These are phyloP conservation scores for Magnolia kwangsiensis DNA, from an alignment of 164 flowering plant genomes.

Conservation along the genomic window DNA sequence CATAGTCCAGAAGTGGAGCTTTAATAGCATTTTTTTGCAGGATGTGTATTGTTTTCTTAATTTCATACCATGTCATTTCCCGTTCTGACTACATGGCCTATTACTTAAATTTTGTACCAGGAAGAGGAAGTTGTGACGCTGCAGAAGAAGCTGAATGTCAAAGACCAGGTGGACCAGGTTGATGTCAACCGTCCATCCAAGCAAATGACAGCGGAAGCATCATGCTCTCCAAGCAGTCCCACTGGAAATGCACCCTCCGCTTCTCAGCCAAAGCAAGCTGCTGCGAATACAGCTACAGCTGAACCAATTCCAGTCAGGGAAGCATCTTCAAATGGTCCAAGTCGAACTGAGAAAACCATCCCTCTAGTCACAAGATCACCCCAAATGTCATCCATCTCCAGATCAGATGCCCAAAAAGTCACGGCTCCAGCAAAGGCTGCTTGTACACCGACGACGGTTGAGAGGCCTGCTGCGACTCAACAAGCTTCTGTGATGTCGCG, in stretches of 20 bases:
- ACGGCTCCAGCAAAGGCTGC: slow-evolving; percentile 17
- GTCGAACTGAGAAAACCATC: slow-evolving; percentile 33
- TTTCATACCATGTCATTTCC: background rate
- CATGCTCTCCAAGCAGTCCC: slow-evolving; percentile 45
- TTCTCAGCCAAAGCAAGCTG: slow-evolving; percentile 30
- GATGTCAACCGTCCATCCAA: slow-evolving; percentile 33
- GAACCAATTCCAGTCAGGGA: slow-evolving; percentile 33
- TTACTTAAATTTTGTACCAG: slow-evolving; percentile 13
- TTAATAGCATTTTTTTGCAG: too few species aligned
- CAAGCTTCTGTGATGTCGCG: slow-evolving; percentile 52
- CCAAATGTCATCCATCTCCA: slow-evolving; percentile 25
- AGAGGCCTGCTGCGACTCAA: slow-evolving; percentile 19
- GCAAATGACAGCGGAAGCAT: slow-evolving; percentile 30
- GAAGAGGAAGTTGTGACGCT: slow-evolving; percentile 39
- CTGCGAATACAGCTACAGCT: slow-evolving; percentile 8
- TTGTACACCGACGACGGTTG: background rate
- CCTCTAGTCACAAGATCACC: slow-evolving; percentile 21
- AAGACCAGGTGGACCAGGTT: slow-evolving; percentile 27
- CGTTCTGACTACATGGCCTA: background rate
- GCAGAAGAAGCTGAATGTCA: slow-evolving; percentile 34
- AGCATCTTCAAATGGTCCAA: slow-evolving; percentile 28
- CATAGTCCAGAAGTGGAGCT: background rate
- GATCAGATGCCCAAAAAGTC: slow-evolving; percentile 36
- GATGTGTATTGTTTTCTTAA: background rate
- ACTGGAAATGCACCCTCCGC: slow-evolving; percentile 25